A percentile compares a stretch with the other conserved stretches of the same genome.
These are phyloP conservation scores for Xylaria hypoxylon DNA, from an alignment of 2,329 filamentous ascomycete species.

Conservation along the genomic window DNA sequence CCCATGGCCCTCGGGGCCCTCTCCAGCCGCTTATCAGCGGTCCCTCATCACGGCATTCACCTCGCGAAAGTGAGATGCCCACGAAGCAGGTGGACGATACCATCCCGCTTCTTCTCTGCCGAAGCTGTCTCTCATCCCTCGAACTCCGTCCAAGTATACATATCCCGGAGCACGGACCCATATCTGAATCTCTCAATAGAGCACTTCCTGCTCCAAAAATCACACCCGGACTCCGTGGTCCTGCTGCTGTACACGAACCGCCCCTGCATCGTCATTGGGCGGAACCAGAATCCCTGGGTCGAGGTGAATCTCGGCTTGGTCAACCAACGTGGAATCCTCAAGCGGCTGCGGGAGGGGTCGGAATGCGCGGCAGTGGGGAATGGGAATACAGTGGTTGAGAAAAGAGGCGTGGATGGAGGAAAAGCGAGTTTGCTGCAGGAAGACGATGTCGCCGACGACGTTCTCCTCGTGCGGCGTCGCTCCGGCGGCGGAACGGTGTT, in stretches of 20 bases:
- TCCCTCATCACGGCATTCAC: slow-evolving; percentile 9
- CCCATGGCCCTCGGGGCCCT: slow-evolving; percentile 39
- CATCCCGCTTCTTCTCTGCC: slow-evolving; percentile 50
- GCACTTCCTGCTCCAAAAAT: slow-evolving; percentile 84
- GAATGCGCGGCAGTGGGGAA: background rate
- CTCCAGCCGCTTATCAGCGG: slow-evolving; percentile 33
- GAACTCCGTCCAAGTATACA: slow-evolving; percentile 73
- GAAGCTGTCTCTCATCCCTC: slow-evolving; percentile 57
- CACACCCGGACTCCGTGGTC: slow-evolving; percentile 76
- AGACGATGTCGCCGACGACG: slow-evolving; percentile 47
- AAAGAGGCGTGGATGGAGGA: slow-evolving; percentile 34
- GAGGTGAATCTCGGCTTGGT: slow-evolving; percentile 82
- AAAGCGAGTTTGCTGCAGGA: slow-evolving; percentile 33
- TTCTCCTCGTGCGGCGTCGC: slow-evolving; percentile 80
- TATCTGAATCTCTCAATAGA: slow-evolving; percentile 95
- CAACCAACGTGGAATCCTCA: slow-evolving; percentile 37
- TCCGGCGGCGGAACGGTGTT: slow-evolving; percentile 94
- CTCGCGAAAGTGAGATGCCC: slow-evolving; percentile 10
- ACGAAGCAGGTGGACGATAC: slow-evolving; percentile 3
- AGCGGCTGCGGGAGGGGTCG: slow-evolving; percentile 13
- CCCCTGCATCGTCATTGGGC: slow-evolving; percentile 89
- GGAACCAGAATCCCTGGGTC: slow-evolving; percentile 98
- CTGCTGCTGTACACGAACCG: slow-evolving; percentile 90
- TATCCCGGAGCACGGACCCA: slow-evolving; percentile 77
- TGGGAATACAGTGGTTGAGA: slow-evolving; percentile 30